phyloP scores from a whole-genome alignment of 331 rosid genomes.

The Prunus yedoensis region DNA sequence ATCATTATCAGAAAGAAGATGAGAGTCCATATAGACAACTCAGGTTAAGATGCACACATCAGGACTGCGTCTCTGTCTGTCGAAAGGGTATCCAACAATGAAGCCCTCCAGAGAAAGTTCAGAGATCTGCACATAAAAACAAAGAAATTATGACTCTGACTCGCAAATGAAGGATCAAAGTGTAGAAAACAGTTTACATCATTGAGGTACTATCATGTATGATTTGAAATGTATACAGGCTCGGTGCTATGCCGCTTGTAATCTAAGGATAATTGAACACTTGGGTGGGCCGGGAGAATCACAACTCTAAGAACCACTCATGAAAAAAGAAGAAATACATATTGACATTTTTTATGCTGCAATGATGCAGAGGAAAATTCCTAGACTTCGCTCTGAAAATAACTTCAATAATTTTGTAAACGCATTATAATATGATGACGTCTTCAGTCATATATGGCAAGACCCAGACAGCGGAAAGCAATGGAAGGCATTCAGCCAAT shows the following conservation, averaged over 20 bases:
- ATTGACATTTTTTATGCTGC: no score
- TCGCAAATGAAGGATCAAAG: not conserved
- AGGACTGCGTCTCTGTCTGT: slow-evolving; percentile 21
- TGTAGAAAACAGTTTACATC: not conserved
- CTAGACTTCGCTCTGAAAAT: not conserved
- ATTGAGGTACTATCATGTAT: not conserved
- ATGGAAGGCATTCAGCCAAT: not conserved
- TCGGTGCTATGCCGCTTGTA: not conserved
- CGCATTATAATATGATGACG: not conserved
- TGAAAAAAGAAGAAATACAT: not conserved
- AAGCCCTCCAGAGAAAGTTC: slow-evolving; percentile 63
- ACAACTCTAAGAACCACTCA: not conserved
- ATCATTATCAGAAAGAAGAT: slow-evolving; percentile 1
- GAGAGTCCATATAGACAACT: slow-evolving; percentile 6
- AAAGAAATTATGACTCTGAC: not conserved
- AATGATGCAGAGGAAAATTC: not conserved
- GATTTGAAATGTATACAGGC: not conserved
- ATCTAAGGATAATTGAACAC: slow-evolving; percentile 1
- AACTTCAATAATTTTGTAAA: not conserved
- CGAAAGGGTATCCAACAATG: slow-evolving; percentile 64
- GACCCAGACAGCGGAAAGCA: not conserved
- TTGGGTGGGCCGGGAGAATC: not conserved
- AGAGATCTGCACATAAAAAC: slow-evolving; percentile 58
- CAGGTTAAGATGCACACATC: slow-evolving; percentile 44
- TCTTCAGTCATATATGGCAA: not conserved